phyloP scores from a whole-genome alignment of 352 stramenopile species.

The Detonula confervacea region DNA sequence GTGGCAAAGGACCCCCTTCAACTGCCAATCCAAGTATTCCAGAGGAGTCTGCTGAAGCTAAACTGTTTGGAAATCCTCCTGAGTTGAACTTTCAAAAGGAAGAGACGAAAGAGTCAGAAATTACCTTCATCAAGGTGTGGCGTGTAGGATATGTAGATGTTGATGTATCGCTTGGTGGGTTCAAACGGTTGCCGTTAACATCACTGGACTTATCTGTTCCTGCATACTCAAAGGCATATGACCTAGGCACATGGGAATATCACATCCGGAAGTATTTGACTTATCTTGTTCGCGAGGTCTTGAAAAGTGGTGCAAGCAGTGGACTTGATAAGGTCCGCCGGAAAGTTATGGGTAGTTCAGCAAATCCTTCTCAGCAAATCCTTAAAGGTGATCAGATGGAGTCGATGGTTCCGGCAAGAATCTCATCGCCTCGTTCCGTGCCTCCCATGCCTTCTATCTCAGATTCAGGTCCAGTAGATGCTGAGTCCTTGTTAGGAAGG shows the following conservation, averaged over 20 bases:
- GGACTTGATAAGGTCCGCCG: slow-evolving; percentile 47
- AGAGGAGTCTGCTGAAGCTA: slow-evolving; percentile 1
- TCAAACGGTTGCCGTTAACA: slow-evolving; percentile 49
- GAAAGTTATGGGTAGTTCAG: slow-evolving; percentile 41
- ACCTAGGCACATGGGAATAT: slow-evolving; percentile 60
- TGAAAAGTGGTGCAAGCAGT: slow-evolving; percentile 69
- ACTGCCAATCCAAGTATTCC: neutral
- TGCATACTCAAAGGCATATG: slow-evolving; percentile 64
- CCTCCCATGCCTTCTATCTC: slow-evolving; percentile 5
- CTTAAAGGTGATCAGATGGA: slow-evolving; percentile 23
- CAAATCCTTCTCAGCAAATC: slow-evolving; percentile 3
- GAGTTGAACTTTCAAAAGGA: slow-evolving; percentile 30
- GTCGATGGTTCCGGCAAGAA: slow-evolving; percentile 10
- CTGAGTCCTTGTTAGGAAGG: slow-evolving; percentile 27
- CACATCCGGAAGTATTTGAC: slow-evolving; percentile 62
- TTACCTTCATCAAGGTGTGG: slow-evolving; percentile 65
- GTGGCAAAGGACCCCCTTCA: slow-evolving; percentile 32
- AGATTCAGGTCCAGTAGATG: slow-evolving; percentile 30
- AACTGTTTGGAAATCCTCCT: slow-evolving; percentile 22
- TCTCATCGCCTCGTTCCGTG: neutral
- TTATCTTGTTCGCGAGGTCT: slow-evolving; percentile 62
- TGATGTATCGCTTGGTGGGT: slow-evolving; percentile 56
- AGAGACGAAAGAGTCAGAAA: slow-evolving; percentile 34
- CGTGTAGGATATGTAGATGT: slow-evolving; percentile 65
- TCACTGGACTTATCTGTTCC: slow-evolving; percentile 59